Conservation (phyloP, 805 yeast genomes). For the Metschnikowia hibisci region DNA sequence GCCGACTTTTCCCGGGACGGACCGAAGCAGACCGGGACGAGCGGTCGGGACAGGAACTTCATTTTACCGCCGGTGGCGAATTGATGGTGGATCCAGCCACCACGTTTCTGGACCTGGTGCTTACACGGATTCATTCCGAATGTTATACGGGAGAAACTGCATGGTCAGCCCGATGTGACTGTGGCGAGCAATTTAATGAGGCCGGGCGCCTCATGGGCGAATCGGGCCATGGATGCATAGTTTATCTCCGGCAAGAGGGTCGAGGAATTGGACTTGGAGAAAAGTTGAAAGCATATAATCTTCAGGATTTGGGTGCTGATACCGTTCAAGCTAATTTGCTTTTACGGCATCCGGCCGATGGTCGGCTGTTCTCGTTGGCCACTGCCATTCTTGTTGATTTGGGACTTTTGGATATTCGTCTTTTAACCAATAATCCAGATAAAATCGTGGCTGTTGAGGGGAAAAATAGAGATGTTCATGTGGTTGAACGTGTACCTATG, state of each 20-base stretch:
- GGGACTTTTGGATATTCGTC: constrained; percentile 64
- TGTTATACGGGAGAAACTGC: constrained; percentile 99
- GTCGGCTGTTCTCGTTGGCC: constrained; percentile 89
- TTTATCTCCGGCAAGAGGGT: constrained; percentile 95
- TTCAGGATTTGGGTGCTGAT: constrained; percentile 97
- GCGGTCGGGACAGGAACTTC: constrained; percentile 20
- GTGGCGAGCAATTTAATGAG: constrained; percentile 98
- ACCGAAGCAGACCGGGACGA: constrained; percentile 58
- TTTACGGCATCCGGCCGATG: constrained; percentile 96
- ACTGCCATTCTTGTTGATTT: constrained; percentile 88
- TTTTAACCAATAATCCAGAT: constrained; percentile 94
- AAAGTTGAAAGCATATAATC: constrained; percentile 90
- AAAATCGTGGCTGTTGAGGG: constrained; percentile 95
- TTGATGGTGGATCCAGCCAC: constrained; percentile 22
- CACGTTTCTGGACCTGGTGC: constrained; percentile 37
- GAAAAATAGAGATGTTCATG: constrained; percentile 64
- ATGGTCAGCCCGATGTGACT: constrained; percentile 98
- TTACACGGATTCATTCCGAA: constrained; percentile 92
- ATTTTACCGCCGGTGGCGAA: constrained; percentile 33
- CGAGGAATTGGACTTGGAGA: constrained; percentile 99
- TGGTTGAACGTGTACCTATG: constrained; percentile 92
- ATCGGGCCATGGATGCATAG: constrained; percentile 88
- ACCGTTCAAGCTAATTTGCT: constrained; percentile 94
- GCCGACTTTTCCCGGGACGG: constrained; percentile 86
- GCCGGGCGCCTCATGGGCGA: constrained; percentile 92